Conservation (phyloP, 768 basidiomycete species). For the Pleurotus citrinopileatus region DNA sequence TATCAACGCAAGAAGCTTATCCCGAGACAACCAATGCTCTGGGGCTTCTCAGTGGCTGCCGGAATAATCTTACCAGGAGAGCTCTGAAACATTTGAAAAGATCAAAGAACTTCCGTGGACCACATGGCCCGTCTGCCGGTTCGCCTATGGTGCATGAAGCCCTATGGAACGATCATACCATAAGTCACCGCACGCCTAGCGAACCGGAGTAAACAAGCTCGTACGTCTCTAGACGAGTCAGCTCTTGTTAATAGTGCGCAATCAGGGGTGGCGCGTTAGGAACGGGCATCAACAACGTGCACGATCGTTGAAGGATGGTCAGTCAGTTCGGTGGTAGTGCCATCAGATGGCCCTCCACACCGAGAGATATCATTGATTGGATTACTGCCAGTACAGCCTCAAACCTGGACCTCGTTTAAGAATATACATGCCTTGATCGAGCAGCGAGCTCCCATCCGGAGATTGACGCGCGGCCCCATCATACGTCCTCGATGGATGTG, state of each 20-base stretch:
- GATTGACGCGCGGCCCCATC: not conserved
- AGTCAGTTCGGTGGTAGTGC: not conserved
- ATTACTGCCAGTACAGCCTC: slow-evolving; percentile 7
- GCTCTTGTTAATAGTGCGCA: too few relatives aligned
- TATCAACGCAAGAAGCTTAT: not conserved
- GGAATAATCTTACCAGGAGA: not conserved
- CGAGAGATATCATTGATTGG: slow-evolving; percentile 7
- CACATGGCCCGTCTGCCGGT: too few relatives aligned
- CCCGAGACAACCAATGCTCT: not conserved
- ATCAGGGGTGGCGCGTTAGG: not conserved
- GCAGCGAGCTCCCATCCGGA: not conserved
- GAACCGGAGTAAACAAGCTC: not conserved
- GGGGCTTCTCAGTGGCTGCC: not conserved
- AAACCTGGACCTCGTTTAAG: not conserved
- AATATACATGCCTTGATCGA: not conserved
- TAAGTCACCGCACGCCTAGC: too few relatives aligned
- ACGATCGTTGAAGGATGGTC: not conserved
- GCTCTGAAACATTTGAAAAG: not conserved
- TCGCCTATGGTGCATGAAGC: too few relatives aligned
- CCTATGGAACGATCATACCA: too few relatives aligned
- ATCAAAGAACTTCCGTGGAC: not conserved
- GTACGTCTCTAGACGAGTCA: not conserved
- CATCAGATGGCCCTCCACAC: not conserved
- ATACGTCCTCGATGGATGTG: not conserved
- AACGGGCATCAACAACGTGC: not conserved